Conservation (phyloP, 1,284 basidiomycete species). For the Ceratobasidium papillatum region DNA sequence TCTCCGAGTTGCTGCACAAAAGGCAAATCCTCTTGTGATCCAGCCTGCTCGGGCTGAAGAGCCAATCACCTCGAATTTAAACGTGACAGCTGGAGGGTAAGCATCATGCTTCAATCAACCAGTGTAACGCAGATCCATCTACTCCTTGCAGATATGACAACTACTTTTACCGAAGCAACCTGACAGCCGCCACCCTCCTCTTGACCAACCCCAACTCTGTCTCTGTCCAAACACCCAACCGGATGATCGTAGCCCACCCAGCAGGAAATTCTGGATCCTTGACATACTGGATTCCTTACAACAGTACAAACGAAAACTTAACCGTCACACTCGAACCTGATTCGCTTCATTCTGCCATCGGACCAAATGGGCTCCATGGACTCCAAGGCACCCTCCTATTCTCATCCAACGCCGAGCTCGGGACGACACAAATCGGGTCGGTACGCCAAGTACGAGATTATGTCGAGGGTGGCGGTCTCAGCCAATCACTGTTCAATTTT, state of each 20-base stretch:
- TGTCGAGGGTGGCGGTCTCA: constrained; percentile 22
- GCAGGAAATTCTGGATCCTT: constrained; percentile 23
- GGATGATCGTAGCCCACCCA: constrained; percentile 20
- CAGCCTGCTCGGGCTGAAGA: constrained; percentile 2
- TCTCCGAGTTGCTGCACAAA: constrained; percentile 3
- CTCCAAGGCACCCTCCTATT: constrained; percentile 23
- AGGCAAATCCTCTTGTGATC: neutral
- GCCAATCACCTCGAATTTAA: neutral
- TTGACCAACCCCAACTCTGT: constrained; percentile 10
- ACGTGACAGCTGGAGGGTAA: constrained; percentile 9
- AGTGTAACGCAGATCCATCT: neutral
- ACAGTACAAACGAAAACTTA: neutral
- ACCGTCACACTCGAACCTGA: constrained; percentile 14
- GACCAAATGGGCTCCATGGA: constrained; percentile 16
- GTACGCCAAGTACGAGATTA: constrained; percentile 12
- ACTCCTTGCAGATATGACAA: constrained; percentile 10
- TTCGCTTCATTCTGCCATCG: constrained; percentile 11
- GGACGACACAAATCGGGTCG: constrained; percentile 22
- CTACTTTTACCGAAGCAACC: constrained; percentile 26
- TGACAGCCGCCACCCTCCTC: constrained; percentile 1
- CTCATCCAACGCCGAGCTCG: constrained; percentile 18
- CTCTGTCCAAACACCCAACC: constrained; percentile 8
- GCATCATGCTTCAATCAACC: neutral
- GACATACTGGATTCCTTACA: constrained; percentile 3
- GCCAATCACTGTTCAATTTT: constrained; percentile 23